A percentile compares a stretch with the other conserved stretches of the same genome.
phyloP scores from a whole-genome alignment of 257 asterid genomes.

The Ballota nigra region DNA sequence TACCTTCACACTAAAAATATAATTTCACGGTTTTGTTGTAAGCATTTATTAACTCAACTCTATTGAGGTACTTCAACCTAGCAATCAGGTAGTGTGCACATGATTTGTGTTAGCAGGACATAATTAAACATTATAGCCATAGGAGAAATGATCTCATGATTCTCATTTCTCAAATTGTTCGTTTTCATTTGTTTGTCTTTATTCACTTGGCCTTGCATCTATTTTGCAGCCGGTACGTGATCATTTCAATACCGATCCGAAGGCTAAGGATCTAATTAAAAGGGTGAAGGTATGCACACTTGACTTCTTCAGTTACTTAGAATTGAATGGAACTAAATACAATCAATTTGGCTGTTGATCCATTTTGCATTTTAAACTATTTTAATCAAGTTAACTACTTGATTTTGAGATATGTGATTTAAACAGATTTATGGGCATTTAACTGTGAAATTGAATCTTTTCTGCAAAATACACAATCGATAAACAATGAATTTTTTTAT shows the following conservation, averaged over 20 bases:
- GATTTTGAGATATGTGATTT: background rate
- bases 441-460: background rate
- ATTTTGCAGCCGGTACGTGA: slow-evolving; percentile 75
- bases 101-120: background rate
- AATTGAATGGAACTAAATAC: background rate
- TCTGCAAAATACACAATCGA: background rate
- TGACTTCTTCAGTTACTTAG: background rate
- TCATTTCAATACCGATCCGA: slow-evolving; percentile 61
- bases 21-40: background rate
- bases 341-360: background rate
- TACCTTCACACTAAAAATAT: background rate
- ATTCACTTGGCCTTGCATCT: background rate
- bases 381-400: background rate
- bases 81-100: background rate
- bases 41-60: background rate
- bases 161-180: background rate
- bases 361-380: background rate
- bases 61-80: background rate
- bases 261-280: slow-evolving; percentile 68
- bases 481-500: background rate
- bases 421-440: background rate
- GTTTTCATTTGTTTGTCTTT: background rate
- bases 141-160: background rate
- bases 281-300: slow-evolving; percentile 63
- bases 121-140: background rate